phyloP scores from a whole-genome alignment of 2,329 filamentous ascomycete species.

The Fusarium torulosum region DNA sequence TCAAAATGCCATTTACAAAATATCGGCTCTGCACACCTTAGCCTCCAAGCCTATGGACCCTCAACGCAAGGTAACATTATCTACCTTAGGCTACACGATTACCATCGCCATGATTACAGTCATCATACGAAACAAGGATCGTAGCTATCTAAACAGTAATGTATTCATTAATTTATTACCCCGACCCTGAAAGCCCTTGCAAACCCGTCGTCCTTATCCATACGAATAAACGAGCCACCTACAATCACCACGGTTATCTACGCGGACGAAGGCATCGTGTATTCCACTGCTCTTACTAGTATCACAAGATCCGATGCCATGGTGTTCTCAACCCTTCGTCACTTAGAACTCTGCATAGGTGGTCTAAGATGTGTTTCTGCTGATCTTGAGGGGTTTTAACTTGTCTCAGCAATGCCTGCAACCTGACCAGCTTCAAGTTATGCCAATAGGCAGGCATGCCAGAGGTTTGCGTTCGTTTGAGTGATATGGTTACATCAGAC shows the following conservation, averaged over 20 bases:
- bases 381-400: neutral
- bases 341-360: constrained; percentile 14
- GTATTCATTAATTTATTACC: constrained; percentile 9
- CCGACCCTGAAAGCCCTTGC: neutral
- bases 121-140: neutral
- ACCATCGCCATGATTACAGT: neutral
- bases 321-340: neutral
- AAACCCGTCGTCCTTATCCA: neutral
- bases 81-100: neutral
- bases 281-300: neutral
- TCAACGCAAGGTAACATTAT: neutral
- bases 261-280: neutral
- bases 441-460: neutral
- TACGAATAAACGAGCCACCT: no score
- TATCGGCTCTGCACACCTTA: constrained; percentile 14
- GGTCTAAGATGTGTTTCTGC: fast-evolving
- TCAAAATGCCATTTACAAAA: neutral
- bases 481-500: no score
- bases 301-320: neutral
- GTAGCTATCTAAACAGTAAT: neutral
- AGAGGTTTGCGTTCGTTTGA: no score
- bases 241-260: constrained; percentile 10
- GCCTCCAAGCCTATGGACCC: constrained; percentile 17
- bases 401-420: constrained; percentile 6
- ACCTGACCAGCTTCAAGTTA: constrained; percentile 4